Base-by-base conservation (phyloP, 2,329 filamentous ascomycete genomes). In the Parascedosporium putredinis region DNA sequence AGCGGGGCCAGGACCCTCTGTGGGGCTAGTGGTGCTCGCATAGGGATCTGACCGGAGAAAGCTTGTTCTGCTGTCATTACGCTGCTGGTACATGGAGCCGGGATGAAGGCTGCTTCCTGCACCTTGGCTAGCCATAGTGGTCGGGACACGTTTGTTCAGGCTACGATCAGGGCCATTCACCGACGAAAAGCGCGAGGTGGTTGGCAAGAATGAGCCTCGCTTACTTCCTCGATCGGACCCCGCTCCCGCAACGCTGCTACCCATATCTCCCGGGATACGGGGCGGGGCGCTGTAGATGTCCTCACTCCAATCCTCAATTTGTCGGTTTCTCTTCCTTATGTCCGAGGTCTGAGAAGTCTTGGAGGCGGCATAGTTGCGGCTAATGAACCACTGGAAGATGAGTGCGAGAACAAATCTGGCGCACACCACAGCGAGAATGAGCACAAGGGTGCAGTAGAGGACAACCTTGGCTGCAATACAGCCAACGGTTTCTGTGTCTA, bases 381-480 rank as follows among this genome's bases (percentile, higher is more conserved):
- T 86, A 56, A 97, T 74, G 67, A 98, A 95, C 94, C 94, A 98
- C 61, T 96, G 88, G 72, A 98, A 98, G 52, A 91, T 67, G 42
- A 97, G 63, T 9, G 93, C 93, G 47, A 98, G 77, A n/a, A 84
- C 62, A 61, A 98, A 98, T 56, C 95, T 91, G 54, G 85, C 78
- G 14, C 78, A 62, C 4, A 98, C 94, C 47, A 98, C 88, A 4
- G 88, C 82, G 52, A 98, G 69, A 67, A 98, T 98, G 65, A 98
- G 87, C 49, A 85, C 81, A 55, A 98, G 73, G 3, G 91, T 94
- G 48, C 95, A 83, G 62, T 98, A 98, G 40, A 98, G 81, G 3
- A 98, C 93, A 23, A 98, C 90, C 68, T 95, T 86, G 55, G 91
- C 95, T 2, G 93, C 93, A 64, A 98, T 98, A 69, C 93, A 98